phyloP scores from a whole-genome alignment of 2,329 filamentous ascomycete genomes.

The Eutypa lata region DNA sequence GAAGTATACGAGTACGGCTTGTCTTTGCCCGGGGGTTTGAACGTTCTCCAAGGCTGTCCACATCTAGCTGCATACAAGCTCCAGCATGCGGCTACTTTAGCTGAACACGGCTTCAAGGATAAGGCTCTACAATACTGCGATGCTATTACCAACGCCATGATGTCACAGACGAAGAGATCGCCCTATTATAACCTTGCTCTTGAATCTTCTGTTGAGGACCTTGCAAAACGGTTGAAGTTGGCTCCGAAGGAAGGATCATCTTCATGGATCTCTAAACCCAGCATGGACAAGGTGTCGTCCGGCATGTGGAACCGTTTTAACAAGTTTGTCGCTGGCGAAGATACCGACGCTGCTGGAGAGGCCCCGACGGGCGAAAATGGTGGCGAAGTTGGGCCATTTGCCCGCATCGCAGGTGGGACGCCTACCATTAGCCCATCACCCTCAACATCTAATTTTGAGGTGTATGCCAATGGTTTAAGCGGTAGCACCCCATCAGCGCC shows the following conservation, averaged over 20 bases:
- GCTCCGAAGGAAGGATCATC: conserved; percentile 77
- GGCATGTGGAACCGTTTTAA: conserved; percentile 91
- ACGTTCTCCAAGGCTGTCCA: conserved; percentile 59
- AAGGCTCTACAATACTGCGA: conserved; percentile 94
- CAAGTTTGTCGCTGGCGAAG: conserved; percentile 92
- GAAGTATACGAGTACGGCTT: conserved; percentile 93
- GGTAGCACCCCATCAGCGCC: conserved; percentile 17
- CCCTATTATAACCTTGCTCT: conserved; percentile 80
- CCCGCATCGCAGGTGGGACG: conserved; percentile 72
- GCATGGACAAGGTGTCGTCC: conserved; percentile 91
- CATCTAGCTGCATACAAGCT: conserved; percentile 91
- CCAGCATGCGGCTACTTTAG: conserved; percentile 78
- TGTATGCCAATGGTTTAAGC: conserved; percentile 55
- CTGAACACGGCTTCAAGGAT: conserved; percentile 76
- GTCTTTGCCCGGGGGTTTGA: conserved; percentile 62
- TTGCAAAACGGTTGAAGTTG: conserved; percentile 78
- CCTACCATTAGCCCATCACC: conserved; percentile 72
- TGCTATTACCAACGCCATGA: conserved; percentile 71
- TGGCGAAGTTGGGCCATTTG: conserved; percentile 73
- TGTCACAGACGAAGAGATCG: conserved; percentile 76
- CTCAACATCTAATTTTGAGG: conserved; percentile 68
- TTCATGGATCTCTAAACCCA: conserved; percentile 93
- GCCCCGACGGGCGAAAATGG: conserved; percentile 54
- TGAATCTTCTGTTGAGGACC: conserved; percentile 75
- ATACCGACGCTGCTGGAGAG: conserved; percentile 63